Evolutionary conservation across 1,284 basidiomycete genomes (phyloP).

Genomic region (Heterobasidion annosum): DNA sequence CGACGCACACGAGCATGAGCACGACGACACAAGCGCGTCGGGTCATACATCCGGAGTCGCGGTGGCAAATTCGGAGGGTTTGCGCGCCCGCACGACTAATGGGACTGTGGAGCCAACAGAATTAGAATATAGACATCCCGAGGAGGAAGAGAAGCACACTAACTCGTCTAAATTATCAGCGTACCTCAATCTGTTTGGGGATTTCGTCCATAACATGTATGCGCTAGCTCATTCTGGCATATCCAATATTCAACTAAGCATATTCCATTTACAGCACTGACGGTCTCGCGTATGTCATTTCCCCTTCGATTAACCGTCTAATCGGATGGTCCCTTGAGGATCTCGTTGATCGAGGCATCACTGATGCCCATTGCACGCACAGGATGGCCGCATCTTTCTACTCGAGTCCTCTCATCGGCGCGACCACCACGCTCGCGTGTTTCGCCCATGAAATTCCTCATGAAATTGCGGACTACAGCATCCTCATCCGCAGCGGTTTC

Average conservation of each 20-base stretch:
- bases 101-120: slow-evolving; percentile 7
- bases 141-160: slow-evolving; percentile 21
- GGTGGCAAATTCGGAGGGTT: slow-evolving; percentile 22
- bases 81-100: slow-evolving; percentile 17
- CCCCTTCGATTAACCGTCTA: not conserved
- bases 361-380: slow-evolving; percentile 1
- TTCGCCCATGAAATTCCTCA: slow-evolving; percentile 91
- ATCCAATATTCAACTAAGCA: not conserved
- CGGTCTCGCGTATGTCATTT: slow-evolving; percentile 6
- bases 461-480: slow-evolving; percentile 89
- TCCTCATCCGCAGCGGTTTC: slow-evolving; percentile 82
- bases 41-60: slow-evolving; percentile 11
- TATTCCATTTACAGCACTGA: slow-evolving; percentile 5
- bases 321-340: no score
- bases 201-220: slow-evolving; percentile 84
- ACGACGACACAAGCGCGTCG: slow-evolving; percentile 31
- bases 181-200: slow-evolving; percentile 85
- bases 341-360: not conserved
- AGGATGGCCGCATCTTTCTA: slow-evolving; percentile 91
- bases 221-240: slow-evolving; percentile 16
- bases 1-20: slow-evolving; percentile 24
- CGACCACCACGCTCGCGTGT: slow-evolving; percentile 84
- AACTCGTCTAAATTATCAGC: slow-evolving; percentile 72
- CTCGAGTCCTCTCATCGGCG: slow-evolving; percentile 80
- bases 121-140: slow-evolving; percentile 11